Base-by-base conservation (phyloP, 2,329 filamentous ascomycete species). In the Cordyceps cicadae region DNA sequence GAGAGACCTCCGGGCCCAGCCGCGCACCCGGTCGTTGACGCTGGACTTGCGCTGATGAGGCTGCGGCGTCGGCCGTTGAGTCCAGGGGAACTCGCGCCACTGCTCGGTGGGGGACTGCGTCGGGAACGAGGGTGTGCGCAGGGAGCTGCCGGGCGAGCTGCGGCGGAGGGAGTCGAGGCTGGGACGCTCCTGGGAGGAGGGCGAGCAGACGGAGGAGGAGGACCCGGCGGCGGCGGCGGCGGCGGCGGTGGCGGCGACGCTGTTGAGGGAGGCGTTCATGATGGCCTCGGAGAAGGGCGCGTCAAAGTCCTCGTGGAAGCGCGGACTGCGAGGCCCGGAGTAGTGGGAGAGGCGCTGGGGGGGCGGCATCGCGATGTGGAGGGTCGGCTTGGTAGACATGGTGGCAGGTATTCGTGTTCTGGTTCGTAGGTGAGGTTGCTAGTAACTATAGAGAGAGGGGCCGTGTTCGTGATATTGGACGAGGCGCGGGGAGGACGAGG, bases 231-330 rank as follows among this genome's bases (percentile, higher is more conserved):
- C 29, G 29, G 29, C 29, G 29, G 69, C 66, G 48, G 24, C 62
- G 26, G 69, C 66, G 45, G 29, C 5, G 29, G 29, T 8, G 29
- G 69, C 66, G 48, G 67, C 63, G 32, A 68, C 64, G 2, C 70
- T 70, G 19, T 67, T 69, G 37, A 64, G 64, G 0, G 70, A 70
- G 50, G 69, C 67, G 57, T 72, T 71, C 63, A 73, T 63, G 34
- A 75, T 66, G 8, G 68, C 69, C 63, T 71, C 69, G 41, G 70
- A 74, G 63, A 75, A 74, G 17, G 73, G 73, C 2, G 72, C 73
- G 62, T 75, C 69, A 61, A 75, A 75, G 59, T 75, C 71, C 63
- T 75, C 73, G 62, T 62, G 69, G 63, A 75, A 75, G 37, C 72
- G 70, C 15, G 73, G 73, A 54, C 67, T 71, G 37, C 61, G 56